Percentiles rank a stretch among this genome's conserved stretches.
phyloP scores from a whole-genome alignment of 208 protist species.

The Trypanosoma congolense region DNA sequence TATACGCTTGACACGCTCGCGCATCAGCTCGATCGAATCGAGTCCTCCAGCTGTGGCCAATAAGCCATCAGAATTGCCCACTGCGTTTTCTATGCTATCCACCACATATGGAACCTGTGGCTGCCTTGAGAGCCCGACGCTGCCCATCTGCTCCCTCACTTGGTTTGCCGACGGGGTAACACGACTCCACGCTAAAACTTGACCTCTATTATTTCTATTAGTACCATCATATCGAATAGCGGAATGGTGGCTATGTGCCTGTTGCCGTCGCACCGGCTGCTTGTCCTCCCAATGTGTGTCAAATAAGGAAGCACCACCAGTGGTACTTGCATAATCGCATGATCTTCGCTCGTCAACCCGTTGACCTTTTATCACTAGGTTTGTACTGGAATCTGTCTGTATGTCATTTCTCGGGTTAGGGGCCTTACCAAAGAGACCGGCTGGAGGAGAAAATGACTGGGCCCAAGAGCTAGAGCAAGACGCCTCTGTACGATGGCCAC shows the following conservation, averaged over 20 bases:
- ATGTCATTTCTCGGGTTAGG: neutral
- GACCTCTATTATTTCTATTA: too few species aligned
- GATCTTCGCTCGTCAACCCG: neutral
- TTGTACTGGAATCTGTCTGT: neutral
- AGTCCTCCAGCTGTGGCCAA: neutral
- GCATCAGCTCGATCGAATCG: conserved; percentile 31
- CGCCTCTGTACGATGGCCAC: neutral
- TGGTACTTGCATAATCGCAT: neutral
- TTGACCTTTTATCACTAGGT: neutral
- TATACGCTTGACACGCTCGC: conserved; percentile 48
- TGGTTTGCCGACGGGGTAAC: neutral
- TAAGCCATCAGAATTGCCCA: neutral
- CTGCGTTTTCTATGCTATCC: neutral
- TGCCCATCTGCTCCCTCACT: neutral
- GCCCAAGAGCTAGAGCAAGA: neutral
- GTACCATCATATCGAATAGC: neutral
- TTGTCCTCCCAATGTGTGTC: neutral
- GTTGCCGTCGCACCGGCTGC: neutral
- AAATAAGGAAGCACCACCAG: neutral
- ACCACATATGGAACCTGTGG: neutral
- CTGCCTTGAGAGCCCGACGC: neutral
- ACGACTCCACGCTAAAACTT: too few species aligned
- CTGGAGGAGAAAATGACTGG: neutral
- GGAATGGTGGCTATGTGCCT: neutral
- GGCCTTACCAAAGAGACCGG: neutral